Base-by-base conservation (phyloP, 192 early-diverging fungal genomes). In the Jimgerdemannia lactiflua region DNA sequence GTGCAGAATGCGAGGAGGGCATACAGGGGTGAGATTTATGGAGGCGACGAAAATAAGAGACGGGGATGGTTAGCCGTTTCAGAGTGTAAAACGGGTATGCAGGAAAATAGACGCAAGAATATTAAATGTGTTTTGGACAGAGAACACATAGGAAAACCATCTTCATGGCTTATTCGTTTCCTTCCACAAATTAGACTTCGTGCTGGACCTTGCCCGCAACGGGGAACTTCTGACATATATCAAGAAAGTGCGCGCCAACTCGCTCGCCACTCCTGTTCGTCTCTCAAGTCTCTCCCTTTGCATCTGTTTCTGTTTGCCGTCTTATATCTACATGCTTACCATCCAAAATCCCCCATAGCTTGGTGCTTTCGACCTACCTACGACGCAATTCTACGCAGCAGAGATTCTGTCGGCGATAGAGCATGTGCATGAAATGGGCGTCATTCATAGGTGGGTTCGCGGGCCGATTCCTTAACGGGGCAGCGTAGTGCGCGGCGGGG, bases 211-310 rank as follows among this genome's bases (percentile, higher is more conserved):
- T 71, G 96, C 95, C 10, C 83, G 86, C 59, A 95, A 97, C 74
- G 98, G 98, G 63, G 98, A 99, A 79, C 81, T 99, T 65, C 82
- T 98, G 71, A 88, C 92, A 42, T 93, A 91, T 71, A 91, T 99
- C 79, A 88, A 91, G 69, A 91, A 86, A 84, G 88, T 92, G 80
- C 67, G 18, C 7, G 8, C 18, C 7, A 68, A 41, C 14, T 65
- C 64, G 64, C 14, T 19, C 19, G 64, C 14, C 14, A 19, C 64
- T 65, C 64, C 14, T 68, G 29, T 68, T 68, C 67, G 18, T 41
- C 18, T 39, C 19, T 6, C 40, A 20, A 14, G 40, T 41, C 19
- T 65, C 68, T 75, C 43, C 74, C 44, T 68, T 39, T 6, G 64
- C 72, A 20, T 54, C 8, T 65, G 1, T 70, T 0, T 17, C 4